phyloP scores from a whole-genome alignment of 2,329 filamentous ascomycete species.

The Phyllosticta citribraziliensis region DNA sequence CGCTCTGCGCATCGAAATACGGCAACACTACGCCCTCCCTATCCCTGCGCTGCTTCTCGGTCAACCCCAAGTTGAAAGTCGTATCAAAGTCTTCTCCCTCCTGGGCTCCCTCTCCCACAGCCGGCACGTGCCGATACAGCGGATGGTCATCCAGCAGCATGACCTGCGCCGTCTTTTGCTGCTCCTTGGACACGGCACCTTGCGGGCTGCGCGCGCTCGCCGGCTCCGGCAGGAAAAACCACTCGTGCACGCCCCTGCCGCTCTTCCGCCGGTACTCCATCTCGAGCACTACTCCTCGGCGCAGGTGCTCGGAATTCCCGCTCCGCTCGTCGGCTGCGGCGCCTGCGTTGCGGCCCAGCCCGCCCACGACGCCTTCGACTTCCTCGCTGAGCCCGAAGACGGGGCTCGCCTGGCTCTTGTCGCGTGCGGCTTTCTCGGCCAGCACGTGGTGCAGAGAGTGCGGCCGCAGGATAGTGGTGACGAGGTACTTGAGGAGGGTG shows the following conservation, averaged over 20 bases:
- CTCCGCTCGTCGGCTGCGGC: background rate
- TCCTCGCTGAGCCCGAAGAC: conserved; percentile 70
- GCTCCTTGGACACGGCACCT: background rate
- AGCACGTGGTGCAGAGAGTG: conserved; percentile 67
- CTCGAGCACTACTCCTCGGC: conserved; percentile 60
- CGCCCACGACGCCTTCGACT: conserved; percentile 67
- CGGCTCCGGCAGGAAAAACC: conserved; percentile 43
- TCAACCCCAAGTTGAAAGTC: conserved; percentile 79
- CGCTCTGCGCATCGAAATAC: conserved; percentile 92
- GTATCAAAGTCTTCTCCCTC: conserved; percentile 51
- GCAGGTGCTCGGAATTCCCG: background rate
- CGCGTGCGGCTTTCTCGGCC: conserved; percentile 61
- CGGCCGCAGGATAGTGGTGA: conserved; percentile 73
- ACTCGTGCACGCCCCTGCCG: conserved; percentile 66
- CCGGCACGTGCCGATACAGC: conserved; percentile 46
- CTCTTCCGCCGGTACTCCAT: conserved; percentile 82
- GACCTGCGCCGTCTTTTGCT: conserved; percentile 36
- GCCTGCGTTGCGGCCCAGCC: conserved; percentile 45
- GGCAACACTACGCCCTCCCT: conserved; percentile 84
- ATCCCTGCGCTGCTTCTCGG: conserved; percentile 80
- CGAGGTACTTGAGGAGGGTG: conserved; percentile 67
- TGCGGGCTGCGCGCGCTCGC: background rate
- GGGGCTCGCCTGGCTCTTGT: conserved; percentile 66
- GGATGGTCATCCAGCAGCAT: conserved; percentile 69
- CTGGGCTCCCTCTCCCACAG: conserved; percentile 28